phyloP scores from a whole-genome alignment of 1,284 basidiomycete genomes.

The Moesziomyces globuligerus region DNA sequence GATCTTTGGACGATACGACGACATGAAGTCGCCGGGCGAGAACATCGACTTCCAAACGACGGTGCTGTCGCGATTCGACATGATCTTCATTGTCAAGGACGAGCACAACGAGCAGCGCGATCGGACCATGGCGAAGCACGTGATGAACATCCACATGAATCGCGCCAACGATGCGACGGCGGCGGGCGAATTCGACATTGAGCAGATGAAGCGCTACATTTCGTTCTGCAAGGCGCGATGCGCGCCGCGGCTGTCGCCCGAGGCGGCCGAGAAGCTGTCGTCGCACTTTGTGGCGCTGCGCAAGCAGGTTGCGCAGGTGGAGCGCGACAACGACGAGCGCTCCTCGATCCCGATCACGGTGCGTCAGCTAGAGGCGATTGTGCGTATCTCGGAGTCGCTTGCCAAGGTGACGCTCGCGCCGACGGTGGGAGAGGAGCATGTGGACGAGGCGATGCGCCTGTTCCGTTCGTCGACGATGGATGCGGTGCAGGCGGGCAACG shows the following conservation, averaged over 20 bases:
- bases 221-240: constrained; percentile 97
- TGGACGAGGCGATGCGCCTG: constrained; percentile 95
- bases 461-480: constrained; percentile 99
- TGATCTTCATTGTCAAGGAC: constrained; percentile 99
- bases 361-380: constrained; percentile 98
- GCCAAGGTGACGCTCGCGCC: constrained; percentile 92
- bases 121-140: constrained; percentile 92
- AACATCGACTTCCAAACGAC: constrained; percentile 99
- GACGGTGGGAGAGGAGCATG: constrained; percentile 88
- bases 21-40: constrained; percentile 95
- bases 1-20: constrained; percentile 97
- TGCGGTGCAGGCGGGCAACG: constrained; percentile 90
- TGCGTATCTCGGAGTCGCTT: constrained; percentile 95
- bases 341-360: constrained; percentile 98
- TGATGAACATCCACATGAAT: constrained; percentile 99
- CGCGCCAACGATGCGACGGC: constrained; percentile 72
- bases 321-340: constrained; percentile 95
- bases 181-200: constrained; percentile 91
- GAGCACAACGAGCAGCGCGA: constrained; percentile 96
- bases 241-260: constrained; percentile 88
- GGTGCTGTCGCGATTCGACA: constrained; percentile 97
- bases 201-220: constrained; percentile 98
- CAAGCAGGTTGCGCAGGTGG: constrained; percentile 94
- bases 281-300: constrained; percentile 95
- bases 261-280: constrained; percentile 95